A percentile compares a stretch with the other conserved stretches of the same genome.
These are phyloP conservation scores for Barnettozyma sp. DNA, from an alignment of 805 yeast species.

Conservation along the genomic window DNA sequence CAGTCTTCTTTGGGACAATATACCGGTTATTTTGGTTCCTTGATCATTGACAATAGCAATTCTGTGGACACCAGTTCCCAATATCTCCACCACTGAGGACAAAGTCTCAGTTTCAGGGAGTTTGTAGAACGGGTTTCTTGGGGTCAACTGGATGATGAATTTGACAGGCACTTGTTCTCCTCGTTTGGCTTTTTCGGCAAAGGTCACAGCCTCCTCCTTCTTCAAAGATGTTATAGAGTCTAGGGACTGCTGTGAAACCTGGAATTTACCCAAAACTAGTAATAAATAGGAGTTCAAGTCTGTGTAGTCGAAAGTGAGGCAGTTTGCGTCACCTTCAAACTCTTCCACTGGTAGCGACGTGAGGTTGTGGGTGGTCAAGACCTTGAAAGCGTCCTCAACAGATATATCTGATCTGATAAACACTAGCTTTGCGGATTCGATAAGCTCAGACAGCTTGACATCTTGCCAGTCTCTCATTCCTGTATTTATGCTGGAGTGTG, in stretches of 20 bases:
- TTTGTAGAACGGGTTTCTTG: slow-evolving; percentile 83
- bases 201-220: slow-evolving; percentile 34
- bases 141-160: slow-evolving; percentile 76
- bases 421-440: slow-evolving; percentile 72
- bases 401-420: slow-evolving; percentile 59
- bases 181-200: slow-evolving; percentile 58
- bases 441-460: slow-evolving; percentile 61
- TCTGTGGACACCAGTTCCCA: slow-evolving; percentile 95
- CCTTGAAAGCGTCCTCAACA: slow-evolving; percentile 85
- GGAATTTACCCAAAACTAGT: slow-evolving; percentile 70
- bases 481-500: too few relatives aligned
- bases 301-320: slow-evolving; percentile 84
- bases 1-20: slow-evolving; percentile 84
- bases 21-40: slow-evolving; percentile 61
- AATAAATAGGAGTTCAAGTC: slow-evolving; percentile 84
- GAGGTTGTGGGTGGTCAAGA: slow-evolving; percentile 60
- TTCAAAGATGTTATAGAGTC: slow-evolving; percentile 23
- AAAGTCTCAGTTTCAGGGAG: slow-evolving; percentile 63
- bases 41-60: slow-evolving; percentile 64
- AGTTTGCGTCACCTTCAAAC: slow-evolving; percentile 49
- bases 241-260: slow-evolving; percentile 29
- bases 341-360: slow-evolving; percentile 81
- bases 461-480: slow-evolving; percentile 64
- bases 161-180: slow-evolving; percentile 91
- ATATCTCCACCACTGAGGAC: slow-evolving; percentile 69